Conservation (phyloP, 202 grass and related monocot species). For the Musa balbisiana region DNA sequence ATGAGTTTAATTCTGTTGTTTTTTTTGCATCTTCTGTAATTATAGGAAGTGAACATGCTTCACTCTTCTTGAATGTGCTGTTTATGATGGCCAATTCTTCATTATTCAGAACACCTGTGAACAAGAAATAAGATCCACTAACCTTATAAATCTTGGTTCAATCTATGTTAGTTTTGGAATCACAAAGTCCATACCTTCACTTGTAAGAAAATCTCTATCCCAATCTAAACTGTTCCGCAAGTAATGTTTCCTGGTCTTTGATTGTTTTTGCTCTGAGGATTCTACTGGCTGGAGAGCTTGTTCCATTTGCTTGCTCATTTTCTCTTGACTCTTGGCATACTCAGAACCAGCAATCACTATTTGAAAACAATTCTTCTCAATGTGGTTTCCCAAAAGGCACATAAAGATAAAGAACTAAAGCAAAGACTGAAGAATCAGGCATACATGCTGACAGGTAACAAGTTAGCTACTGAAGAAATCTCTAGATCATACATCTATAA, state of each 20-base stretch:
- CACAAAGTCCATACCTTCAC: constrained; percentile 38
- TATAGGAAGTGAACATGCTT: constrained; percentile 32
- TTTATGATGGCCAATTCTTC: constrained; percentile 73
- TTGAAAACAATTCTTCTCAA: not conserved
- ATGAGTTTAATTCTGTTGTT: constrained; percentile 50
- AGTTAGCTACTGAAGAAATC: not conserved
- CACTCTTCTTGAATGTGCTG: constrained; percentile 43
- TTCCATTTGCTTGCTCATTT: constrained; percentile 25
- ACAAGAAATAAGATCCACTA: not conserved
- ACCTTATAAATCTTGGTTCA: not conserved
- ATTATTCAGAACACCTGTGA: constrained; percentile 61
- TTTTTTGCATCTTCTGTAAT: constrained; percentile 61
- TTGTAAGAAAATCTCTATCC: constrained; percentile 78
- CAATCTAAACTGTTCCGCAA: constrained; percentile 82
- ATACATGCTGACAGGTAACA: not conserved
- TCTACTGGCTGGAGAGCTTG: constrained; percentile 30
- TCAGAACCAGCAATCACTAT: not conserved
- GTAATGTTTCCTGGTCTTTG: constrained; percentile 30
- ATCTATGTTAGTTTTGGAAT: not conserved
- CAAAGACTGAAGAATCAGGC: not conserved
- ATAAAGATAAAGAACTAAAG: not conserved
- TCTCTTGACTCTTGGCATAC: not conserved
- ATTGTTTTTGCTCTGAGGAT: constrained; percentile 41
- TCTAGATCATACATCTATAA: too few species aligned
- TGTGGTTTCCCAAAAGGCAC: not conserved